Percentiles rank a stretch among this genome's conserved stretches.
These are phyloP conservation scores for Penicillium thymicola DNA, from an alignment of 2,329 filamentous ascomycete genomes.

Conservation along the genomic window DNA sequence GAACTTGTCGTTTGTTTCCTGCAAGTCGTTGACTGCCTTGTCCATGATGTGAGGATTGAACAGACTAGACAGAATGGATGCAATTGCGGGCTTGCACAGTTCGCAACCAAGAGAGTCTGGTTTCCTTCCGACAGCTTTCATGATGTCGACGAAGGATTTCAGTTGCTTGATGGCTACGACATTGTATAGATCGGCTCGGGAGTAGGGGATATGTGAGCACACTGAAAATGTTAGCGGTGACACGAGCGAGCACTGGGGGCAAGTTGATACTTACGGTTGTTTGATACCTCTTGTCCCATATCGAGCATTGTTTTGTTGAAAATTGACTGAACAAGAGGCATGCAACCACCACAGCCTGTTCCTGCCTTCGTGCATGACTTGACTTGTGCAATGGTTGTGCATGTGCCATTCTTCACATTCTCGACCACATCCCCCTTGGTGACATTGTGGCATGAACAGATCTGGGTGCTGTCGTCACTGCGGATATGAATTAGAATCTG, in stretches of 20 bases:
- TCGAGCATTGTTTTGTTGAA: conserved; percentile 85
- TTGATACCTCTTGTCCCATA: conserved; percentile 83
- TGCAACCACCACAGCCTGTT: conserved; percentile 84
- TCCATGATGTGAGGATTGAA: conserved; percentile 84
- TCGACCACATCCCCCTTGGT: conserved; percentile 75
- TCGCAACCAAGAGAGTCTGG: conserved; percentile 75
- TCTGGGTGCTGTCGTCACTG: conserved; percentile 74
- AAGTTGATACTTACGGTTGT: conserved; percentile 52
- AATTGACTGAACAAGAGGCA: conserved; percentile 83
- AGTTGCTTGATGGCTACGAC: conserved; percentile 80
- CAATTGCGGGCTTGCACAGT: conserved; percentile 78
- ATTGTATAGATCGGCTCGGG: conserved; percentile 84
- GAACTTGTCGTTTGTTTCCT: conserved; percentile 88
- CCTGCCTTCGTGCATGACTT: conserved; percentile 91
- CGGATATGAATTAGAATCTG: conserved; percentile 13
- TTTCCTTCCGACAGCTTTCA: conserved; percentile 72
- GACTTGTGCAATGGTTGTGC: conserved; percentile 76
- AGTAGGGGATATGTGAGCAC: conserved; percentile 79
- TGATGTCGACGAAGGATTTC: conserved; percentile 69
- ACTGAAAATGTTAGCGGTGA: conserved; percentile 41
- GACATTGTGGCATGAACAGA: conserved; percentile 92
- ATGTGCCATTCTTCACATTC: conserved; percentile 70
- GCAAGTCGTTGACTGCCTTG: conserved; percentile 65
- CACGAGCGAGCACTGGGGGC: too few species aligned
- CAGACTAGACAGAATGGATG: conserved; percentile 73